phyloP scores from a whole-genome alignment of 169 alveolate species.

The Eimeria nieschulzi region DNA sequence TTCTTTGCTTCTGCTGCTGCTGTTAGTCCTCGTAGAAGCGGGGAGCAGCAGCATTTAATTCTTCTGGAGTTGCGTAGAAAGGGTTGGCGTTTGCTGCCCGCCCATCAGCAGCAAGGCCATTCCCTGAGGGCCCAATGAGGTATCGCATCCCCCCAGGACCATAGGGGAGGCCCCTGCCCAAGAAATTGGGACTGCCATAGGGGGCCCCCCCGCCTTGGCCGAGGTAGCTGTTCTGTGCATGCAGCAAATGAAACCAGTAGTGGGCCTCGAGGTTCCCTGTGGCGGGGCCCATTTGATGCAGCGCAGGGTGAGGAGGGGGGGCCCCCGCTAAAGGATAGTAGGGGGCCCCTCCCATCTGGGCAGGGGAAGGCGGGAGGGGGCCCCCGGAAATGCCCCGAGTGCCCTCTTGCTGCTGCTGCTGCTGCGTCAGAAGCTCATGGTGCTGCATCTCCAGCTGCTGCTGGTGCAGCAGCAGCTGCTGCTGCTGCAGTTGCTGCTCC shows the following conservation, averaged over 20 bases:
- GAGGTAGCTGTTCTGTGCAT: background rate
- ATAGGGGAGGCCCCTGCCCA: background rate
- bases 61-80: slow-evolving; percentile 19
- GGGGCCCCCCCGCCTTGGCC: background rate
- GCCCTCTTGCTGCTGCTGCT: slow-evolving; percentile 8
- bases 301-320: background rate
- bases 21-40: slow-evolving; percentile 30
- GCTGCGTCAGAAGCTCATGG: background rate
- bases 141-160: background rate
- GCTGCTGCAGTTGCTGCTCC: background rate
- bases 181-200: background rate
- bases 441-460: background rate
- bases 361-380: slow-evolving; percentile 3
- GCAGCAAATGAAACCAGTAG: background rate
- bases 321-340: background rate
- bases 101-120: background rate
- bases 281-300: background rate
- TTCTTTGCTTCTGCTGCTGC: too few relatives aligned
- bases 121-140: background rate
- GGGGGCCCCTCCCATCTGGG: background rate
- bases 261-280: background rate
- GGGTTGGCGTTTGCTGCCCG: background rate
- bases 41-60: slow-evolving; percentile 52
- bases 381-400: background rate
- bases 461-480: background rate